Base-by-base conservation (phyloP, 805 yeast genomes). In the Candida corydali region DNA sequence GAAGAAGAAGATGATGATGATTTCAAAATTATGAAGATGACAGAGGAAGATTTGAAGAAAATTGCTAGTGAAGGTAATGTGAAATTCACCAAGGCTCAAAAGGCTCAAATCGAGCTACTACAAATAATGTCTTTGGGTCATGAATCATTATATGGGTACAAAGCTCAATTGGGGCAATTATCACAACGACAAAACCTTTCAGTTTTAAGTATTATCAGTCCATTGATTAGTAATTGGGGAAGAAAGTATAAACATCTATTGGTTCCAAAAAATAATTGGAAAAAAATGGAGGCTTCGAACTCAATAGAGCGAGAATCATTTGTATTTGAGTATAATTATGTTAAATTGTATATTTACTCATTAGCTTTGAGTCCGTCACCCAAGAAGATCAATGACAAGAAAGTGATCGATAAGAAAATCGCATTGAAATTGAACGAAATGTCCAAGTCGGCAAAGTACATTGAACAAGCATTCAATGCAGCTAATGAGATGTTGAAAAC, bases 101-200 rank as follows among this genome's bases (percentile, higher is more conserved):
- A 73, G 48, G 96, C 96, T 2, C 83, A 83, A 44, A 66, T 89
- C 22, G 96, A 86, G 50, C 59, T 89, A 26, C 60, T 87, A 23
- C 84, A 84, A 51, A 83, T 89, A 44, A 76, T 83, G 60, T 76
- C 89, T 1, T 65, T 88, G 34, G 94, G 93, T 26, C 87, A 86
- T 55, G 95, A 86, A 48, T 78, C 91, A 2, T 65, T 89, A 14
- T 89, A 89, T 54, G 81, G 82, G 14, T 76, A 73, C 33, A 77
- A 74, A 43, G 77, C 79, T 3, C 79, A 73, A 45, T 50, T 71
- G 37, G 75, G 75, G 28, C 56, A 63, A 4, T 56, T 73, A 22
- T 70, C 74, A 32, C 82, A 77, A 49, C 65, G 78, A 27, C 88
- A 82, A 44, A 82, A 82, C 49, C 60, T 89, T 31, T 75, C 88